Conservation (phyloP, 164 flowering plant genomes). For the Vitis rupestris region DNA sequence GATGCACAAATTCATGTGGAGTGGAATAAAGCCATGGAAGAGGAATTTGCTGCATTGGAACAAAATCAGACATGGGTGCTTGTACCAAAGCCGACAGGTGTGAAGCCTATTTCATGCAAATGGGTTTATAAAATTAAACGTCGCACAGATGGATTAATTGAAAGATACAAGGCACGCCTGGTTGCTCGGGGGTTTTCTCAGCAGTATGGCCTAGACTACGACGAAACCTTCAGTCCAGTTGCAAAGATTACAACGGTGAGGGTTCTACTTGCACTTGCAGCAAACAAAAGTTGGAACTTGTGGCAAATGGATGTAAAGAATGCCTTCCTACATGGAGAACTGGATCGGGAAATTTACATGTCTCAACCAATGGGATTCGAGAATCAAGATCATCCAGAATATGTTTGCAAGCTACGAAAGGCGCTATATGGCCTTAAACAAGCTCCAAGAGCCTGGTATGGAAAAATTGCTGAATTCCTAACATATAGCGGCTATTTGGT, state of each 20-base stretch:
- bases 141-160: slow-evolving; percentile 2
- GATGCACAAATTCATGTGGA: neutral
- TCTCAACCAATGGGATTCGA: too few relatives aligned
- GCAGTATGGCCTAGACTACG: slow-evolving; percentile 1
- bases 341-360: too few relatives aligned
- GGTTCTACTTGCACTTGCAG: slow-evolving; percentile 1
- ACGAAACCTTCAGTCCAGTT: slow-evolving; percentile 8
- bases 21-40: slow-evolving; percentile 10
- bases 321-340: too few relatives aligned
- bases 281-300: neutral
- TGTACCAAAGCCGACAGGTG: slow-evolving; percentile 6
- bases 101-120: slow-evolving; percentile 5
- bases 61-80: slow-evolving; percentile 15
- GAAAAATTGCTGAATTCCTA: neutral
- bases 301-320: neutral
- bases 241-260: slow-evolving; percentile 5
- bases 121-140: slow-evolving; percentile 4
- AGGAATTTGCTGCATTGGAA: neutral
- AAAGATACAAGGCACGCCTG: slow-evolving; percentile 4
- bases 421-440: too few relatives aligned
- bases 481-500: neutral
- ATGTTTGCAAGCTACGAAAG: too few relatives aligned
- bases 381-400: too few relatives aligned
- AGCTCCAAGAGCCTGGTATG: too few relatives aligned
- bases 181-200: slow-evolving; percentile 7